Base-by-base conservation (phyloP, 2,329 filamentous ascomycete species). In the Aspergillus transmontanensis region DNA sequence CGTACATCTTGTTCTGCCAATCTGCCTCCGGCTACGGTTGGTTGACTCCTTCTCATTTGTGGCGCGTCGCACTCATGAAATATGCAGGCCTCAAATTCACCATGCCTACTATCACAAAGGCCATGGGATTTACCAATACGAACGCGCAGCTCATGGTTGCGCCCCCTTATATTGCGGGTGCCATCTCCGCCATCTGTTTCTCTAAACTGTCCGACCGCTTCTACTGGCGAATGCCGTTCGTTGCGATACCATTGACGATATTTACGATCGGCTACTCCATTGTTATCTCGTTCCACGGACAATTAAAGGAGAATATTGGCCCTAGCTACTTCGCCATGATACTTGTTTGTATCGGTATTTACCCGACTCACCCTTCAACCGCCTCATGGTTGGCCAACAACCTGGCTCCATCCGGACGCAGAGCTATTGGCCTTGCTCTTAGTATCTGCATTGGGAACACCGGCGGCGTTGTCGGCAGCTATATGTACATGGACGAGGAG, bases 81-180 rank as follows among this genome's bases (percentile, higher is more conserved):
- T 9, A 19, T 3, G 7, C 73, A 68, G 75, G 74, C 14, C 76
- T 74, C 14, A 78, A 76, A 10, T 73, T 78, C 41, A 76, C 76
- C 26, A 66, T 77, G 1, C 77, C 77, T 0, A 75, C 73, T 2
- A 79, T 79, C 32, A 79, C 78, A 45, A 74, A 75, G 55, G 71
- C 73, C 21, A 69, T 79, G 63, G 77, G 77, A 2, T 79, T 76
- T 61, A 70, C 56, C 16, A 68, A 70, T 0, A 75, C 76, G 0
- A 74, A 72, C 6, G 76, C 77, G 9, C 77, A 79, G 45, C 69
- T 79, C 11, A 66, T 63, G 34, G 69, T 69, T 1, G 68, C 69
- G 0, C 72, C 72, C 2, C 71, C 71, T 0, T 73, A 74, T 39
- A 65, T 72, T 6, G 68, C 70, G 6, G 71, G 62, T n/a, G 69